A percentile compares a stretch with the other conserved stretches of the same genome.
Conservation (phyloP, 352 stramenopile species). For the Phytophthora macrochlamydospora region DNA sequence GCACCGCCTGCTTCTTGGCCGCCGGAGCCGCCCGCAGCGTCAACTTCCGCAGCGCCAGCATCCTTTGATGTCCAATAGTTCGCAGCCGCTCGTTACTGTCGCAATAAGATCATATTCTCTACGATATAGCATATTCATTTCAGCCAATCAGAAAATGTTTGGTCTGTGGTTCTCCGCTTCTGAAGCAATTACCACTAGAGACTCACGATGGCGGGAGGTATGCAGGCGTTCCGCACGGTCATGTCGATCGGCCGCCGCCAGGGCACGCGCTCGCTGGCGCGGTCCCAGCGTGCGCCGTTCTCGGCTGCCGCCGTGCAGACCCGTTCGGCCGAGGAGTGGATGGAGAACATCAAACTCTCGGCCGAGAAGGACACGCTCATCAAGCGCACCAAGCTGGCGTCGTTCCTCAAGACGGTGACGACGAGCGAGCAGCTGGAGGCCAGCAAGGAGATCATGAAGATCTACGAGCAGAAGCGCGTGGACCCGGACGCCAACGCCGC, state of each 20-base stretch:
- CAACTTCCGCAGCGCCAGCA: slow-evolving; percentile 36
- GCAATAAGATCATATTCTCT: background rate
- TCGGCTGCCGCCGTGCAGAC: slow-evolving; percentile 37
- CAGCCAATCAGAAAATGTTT: background rate
- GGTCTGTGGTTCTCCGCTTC: background rate
- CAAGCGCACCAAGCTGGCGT: slow-evolving; percentile 85
- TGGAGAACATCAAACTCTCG: slow-evolving; percentile 79
- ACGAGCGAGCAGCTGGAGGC: slow-evolving; percentile 81
- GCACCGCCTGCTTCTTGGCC: slow-evolving; percentile 24
- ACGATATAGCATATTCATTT: background rate
- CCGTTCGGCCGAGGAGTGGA: slow-evolving; percentile 75
- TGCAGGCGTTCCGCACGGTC: slow-evolving; percentile 75
- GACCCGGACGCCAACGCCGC: slow-evolving; percentile 80
- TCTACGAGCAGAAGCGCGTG: slow-evolving; percentile 87
- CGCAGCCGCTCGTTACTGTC: slow-evolving; percentile 18
- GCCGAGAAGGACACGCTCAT: slow-evolving; percentile 80
- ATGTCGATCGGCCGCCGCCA: slow-evolving; percentile 60
- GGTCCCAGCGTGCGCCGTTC: slow-evolving; percentile 44
- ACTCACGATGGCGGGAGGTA: slow-evolving; percentile 36
- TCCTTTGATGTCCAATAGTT: background rate
- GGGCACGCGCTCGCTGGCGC: slow-evolving; percentile 37
- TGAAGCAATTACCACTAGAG: too few relatives aligned
- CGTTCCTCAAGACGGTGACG: slow-evolving; percentile 83
- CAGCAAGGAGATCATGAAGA: slow-evolving; percentile 88
- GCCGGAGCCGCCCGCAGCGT: slow-evolving; percentile 19